Percentiles rank a stretch among this genome's conserved stretches.
Evolutionary conservation across 352 stramenopile genomes (phyloP).

Genomic region (Thraustochytrium aureum): DNA sequence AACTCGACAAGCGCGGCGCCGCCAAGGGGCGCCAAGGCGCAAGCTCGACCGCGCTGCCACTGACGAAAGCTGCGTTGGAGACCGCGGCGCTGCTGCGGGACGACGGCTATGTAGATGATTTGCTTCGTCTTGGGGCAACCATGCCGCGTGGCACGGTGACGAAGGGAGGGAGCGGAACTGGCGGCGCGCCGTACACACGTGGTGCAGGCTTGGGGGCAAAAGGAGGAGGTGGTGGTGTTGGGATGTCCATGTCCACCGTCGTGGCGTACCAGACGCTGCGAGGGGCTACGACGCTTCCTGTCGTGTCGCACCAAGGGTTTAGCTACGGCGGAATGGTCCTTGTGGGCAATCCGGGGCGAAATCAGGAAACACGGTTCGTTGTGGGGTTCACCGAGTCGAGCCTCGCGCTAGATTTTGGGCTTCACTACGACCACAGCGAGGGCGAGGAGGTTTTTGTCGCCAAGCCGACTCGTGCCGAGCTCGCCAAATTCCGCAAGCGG

Average conservation of each 20-base stretch:
- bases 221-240: not conserved
- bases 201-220: no score
- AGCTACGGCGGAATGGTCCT: not conserved
- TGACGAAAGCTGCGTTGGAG: not conserved
- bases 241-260: not conserved
- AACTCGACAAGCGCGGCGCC: not conserved
- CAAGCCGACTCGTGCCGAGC: not conserved
- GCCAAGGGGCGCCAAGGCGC: not conserved
- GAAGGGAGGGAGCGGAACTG: not conserved
- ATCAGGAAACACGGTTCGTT: slow-evolving; percentile 35
- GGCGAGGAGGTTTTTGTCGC: not conserved
- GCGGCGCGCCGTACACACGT: not conserved
- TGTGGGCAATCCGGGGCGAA: not conserved
- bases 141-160: no score
- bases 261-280: not conserved
- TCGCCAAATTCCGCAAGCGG: not conserved
- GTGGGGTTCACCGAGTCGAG: not conserved
- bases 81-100: not conserved
- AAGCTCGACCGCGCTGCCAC: no score
- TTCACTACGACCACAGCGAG: slow-evolving; percentile 14
- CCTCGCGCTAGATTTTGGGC: not conserved
- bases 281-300: not conserved
- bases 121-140: no score
- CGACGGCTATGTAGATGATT: not conserved
- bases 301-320: slow-evolving; percentile 2